Percentiles rank a stretch among this genome's conserved stretches.
These are phyloP conservation scores for Dioszegia crocea DNA, from an alignment of 768 basidiomycete genomes.

Conservation along the genomic window DNA sequence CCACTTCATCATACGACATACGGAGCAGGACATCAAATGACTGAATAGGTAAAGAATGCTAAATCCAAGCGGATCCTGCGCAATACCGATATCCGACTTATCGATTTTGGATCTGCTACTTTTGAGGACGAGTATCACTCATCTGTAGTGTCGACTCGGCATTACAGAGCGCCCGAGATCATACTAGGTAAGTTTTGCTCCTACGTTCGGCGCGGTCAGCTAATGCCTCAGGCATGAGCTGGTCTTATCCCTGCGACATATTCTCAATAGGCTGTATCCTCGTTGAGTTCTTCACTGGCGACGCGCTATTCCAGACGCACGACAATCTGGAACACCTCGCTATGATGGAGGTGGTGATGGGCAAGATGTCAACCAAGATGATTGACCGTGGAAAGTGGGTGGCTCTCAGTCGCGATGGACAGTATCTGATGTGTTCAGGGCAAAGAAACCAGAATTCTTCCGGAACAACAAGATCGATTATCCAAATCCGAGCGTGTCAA, in stretches of 20 bases:
- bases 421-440: conserved; percentile 48
- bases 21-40: no score
- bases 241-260: conserved; percentile 97
- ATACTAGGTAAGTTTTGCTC: conserved; percentile 72
- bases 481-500: conserved; percentile 80
- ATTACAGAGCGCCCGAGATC: conserved; percentile 98
- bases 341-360: conserved; percentile 99
- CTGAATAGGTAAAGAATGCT: conserved; percentile 52
- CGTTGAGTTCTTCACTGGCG: conserved; percentile 95
- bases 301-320: conserved; percentile 98
- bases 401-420: neutral
- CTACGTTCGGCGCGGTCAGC: neutral
- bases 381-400: conserved; percentile 42
- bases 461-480: conserved; percentile 80
- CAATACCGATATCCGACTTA: conserved; percentile 87
- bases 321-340: conserved; percentile 98
- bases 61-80: conserved; percentile 70
- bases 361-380: conserved; percentile 88
- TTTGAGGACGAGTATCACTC: conserved; percentile 98
- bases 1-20: neutral
- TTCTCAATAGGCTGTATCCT: conserved; percentile 98
- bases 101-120: conserved; percentile 98
- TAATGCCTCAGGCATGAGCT: conserved; percentile 69
- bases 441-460: conserved; percentile 88
- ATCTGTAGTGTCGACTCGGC: conserved; percentile 92